Evolutionary conservation across 169 alveolate genomes (phyloP).

Genomic region (Plasmodium sp.): DNA sequence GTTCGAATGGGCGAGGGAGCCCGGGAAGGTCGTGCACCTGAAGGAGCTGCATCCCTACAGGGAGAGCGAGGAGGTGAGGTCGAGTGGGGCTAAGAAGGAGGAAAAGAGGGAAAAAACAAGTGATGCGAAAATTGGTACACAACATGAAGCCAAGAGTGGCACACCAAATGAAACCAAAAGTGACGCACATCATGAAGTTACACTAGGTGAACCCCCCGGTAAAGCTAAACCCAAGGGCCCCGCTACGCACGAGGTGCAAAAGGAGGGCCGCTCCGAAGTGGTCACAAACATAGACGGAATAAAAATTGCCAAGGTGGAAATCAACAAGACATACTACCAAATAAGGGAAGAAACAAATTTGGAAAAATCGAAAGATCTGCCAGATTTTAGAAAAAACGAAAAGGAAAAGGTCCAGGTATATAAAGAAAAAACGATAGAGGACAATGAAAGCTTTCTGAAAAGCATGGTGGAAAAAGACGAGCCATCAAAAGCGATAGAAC

Average conservation of each 20-base stretch:
- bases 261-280: background rate
- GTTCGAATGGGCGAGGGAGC: background rate
- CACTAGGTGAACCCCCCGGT: background rate
- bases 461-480: background rate
- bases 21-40: background rate
- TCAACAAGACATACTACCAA: slow-evolving; percentile 18
- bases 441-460: background rate
- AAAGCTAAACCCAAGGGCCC: background rate
- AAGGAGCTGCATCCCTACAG: background rate
- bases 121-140: background rate
- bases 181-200: too few species aligned
- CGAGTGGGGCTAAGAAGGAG: background rate
- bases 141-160: background rate
- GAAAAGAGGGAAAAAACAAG: background rate
- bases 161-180: background rate
- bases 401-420: background rate
- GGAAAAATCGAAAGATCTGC: background rate
- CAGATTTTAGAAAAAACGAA: background rate
- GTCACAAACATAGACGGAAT: slow-evolving; percentile 8
- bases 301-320: slow-evolving; percentile 32
- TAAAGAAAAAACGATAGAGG: background rate
- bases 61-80: background rate
- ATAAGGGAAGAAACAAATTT: slow-evolving; percentile 1
- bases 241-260: background rate
- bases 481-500: background rate